Base-by-base conservation (phyloP, 345 rosid species). In the Cochlearia excelsa region DNA sequence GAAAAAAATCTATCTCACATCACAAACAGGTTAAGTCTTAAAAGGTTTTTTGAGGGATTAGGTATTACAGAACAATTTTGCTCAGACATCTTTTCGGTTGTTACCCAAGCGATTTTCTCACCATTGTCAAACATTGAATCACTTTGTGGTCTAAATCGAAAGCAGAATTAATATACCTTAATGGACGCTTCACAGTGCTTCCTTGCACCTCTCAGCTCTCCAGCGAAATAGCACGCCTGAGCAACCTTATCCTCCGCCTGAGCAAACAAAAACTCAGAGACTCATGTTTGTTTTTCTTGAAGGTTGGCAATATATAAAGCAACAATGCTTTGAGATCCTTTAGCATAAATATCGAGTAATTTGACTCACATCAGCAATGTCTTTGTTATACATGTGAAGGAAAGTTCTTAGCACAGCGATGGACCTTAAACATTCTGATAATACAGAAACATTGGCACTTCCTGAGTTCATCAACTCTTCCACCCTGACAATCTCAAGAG, bases 231-330 rank as follows among this genome's bases (percentile, higher is more conserved):
- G 66, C 70, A 85, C 30, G 79, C 86, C 61, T 81, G 88, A 10
- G 95, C 87, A 48, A 84, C 66, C 70, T 57, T 82, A 66, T 90
- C 97, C 70, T 82, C 87, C 8, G 79, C 82, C 95, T 90, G 77
- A 56, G 77, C 26, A 49, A 35, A 51, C 49, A 63, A 52, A 57
- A 44, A 30, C 35, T 8, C 31, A 11, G 38, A 30, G 47, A 51
- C n/a, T 65, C 29, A 8, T 11, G 40, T 7, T 30, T 48, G 27
- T 54, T 44, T 37, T 41, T 26, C 41, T 41, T 46, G 40, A 34
- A 9, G 63, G 31, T 9, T 54, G 30, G 41, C 51, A 45, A 40
- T 4, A 7, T 30, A 26, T 10, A 10, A 45, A 61, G 29, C 41
- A 69, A 49, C 47, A 30, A 52, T 4, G 56, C 51, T 54, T 31